Evolutionary conservation across 495 filamentous ascomycete species (phyloP), one percentile per base, ranked within the genome.

Genomic region (Podospora pseudopauciseta): DNA sequence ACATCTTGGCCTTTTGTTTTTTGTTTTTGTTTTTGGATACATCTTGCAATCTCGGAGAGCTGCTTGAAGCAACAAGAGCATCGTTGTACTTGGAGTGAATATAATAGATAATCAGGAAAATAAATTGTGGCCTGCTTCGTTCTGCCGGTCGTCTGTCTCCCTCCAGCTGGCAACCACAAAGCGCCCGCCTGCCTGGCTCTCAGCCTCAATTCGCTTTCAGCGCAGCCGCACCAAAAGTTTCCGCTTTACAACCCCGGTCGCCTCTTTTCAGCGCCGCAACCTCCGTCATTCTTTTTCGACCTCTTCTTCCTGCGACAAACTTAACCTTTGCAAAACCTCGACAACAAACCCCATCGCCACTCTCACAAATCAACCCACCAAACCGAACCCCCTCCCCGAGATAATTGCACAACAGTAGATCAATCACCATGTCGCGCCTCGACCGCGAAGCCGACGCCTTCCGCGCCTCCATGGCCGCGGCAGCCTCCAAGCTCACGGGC

Each of bases 391-490:
- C 61, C 16, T 16, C 30, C 30, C 23, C 23, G 23, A 32, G n/a
- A 39, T 56, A 63, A 55, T 28, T 26, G 58, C 30, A 60, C 39
- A 49, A 49, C 13, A 5, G 2, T 0, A 13, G 6, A 49, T 16
- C 39, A 49, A 49, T 69, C 73, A 76, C 57, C 20, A 86, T 85
- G 85, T 81, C 83, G 74, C 82, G 77, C 58, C 78, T 87, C 69
- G 78, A 86, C 56, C 82, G 81, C 63, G 82, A 85, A 73, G 73
- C 80, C 44, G 79, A 76, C 16, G 77, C 79, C 54, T 86, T 87
- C 71, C 81, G 77, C 61, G 76, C 76, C 72, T 77, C 76, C 69
- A 79, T 85, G 70, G 76, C 79, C 49, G 80, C 81, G 19, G 81
- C 82, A 32, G 79, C 84, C 53, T 71, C 79, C 61, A 85, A 85